phyloP scores from a whole-genome alignment of 768 basidiomycete genomes.

The Kwoniella sp. region DNA sequence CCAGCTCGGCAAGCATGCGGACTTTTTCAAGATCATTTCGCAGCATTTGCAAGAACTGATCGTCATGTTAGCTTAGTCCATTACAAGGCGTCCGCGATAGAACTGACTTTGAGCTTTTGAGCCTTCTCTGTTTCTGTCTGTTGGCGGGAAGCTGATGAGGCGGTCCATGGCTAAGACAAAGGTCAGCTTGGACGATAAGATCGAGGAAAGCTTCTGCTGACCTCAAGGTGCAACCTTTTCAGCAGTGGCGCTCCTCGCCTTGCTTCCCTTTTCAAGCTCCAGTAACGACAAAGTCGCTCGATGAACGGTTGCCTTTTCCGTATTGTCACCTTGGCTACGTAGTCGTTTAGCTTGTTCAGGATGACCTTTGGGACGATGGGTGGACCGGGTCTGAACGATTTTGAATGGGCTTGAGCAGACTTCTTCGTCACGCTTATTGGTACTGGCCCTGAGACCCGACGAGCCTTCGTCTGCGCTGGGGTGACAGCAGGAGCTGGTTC shows the following conservation, averaged over 20 bases:
- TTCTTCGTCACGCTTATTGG: constrained; percentile 56
- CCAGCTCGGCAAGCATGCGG: constrained; percentile 62
- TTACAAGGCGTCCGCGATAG: background rate
- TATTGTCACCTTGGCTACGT: constrained; percentile 65
- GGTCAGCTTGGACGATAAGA: constrained; percentile 2
- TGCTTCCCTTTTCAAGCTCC: constrained; percentile 94
- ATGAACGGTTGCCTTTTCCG: constrained; percentile 75
- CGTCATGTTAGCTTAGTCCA: constrained; percentile 1
- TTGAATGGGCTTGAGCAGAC: constrained; percentile 82
- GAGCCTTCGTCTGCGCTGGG: background rate
- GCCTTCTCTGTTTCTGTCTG: constrained; percentile 78
- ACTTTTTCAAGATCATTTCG: constrained; percentile 73
- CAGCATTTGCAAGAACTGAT: constrained; percentile 60
- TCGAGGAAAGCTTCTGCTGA: constrained; percentile 25
- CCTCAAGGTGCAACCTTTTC: constrained; percentile 86
- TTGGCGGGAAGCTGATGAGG: constrained; percentile 59
- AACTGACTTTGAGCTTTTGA: constrained; percentile 71
- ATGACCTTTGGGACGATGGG: constrained; percentile 85
- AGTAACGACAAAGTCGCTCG: constrained; percentile 76
- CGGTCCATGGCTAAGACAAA: constrained; percentile 75
- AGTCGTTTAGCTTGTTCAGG: constrained; percentile 70
- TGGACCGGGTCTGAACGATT: constrained; percentile 85
- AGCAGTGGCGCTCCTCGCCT: constrained; percentile 87
- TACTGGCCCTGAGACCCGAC: background rate
- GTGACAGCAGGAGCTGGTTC: constrained; percentile 9